These are phyloP conservation scores for Wolfiporia cocos DNA, from an alignment of 1,284 basidiomycete species.

Conservation along the genomic window DNA sequence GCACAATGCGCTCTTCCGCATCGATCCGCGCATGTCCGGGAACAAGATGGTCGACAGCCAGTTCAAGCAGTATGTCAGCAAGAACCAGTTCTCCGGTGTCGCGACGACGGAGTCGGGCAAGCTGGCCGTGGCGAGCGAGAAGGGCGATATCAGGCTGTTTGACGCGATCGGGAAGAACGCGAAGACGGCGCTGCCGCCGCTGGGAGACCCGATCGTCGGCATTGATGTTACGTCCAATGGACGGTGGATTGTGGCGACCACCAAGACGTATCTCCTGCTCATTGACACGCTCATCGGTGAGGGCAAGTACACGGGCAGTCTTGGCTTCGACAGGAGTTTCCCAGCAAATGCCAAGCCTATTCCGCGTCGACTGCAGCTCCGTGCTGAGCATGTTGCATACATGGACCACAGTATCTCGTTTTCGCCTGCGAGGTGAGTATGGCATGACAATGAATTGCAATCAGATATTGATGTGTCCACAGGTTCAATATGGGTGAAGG, in stretches of 20 bases:
- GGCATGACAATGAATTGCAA: background rate
- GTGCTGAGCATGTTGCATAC: slow-evolving; percentile 90
- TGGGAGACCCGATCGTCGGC: slow-evolving; percentile 94
- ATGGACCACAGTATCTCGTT: slow-evolving; percentile 90
- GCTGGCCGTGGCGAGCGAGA: slow-evolving; percentile 91
- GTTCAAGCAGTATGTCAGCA: slow-evolving; percentile 94
- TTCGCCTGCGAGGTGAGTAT: slow-evolving; percentile 78
- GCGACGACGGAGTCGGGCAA: slow-evolving; percentile 85
- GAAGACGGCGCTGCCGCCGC: slow-evolving; percentile 95
- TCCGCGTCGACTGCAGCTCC: slow-evolving; percentile 85
- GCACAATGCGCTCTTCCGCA: slow-evolving; percentile 93
- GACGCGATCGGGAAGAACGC: slow-evolving; percentile 98
- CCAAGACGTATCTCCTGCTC: slow-evolving; percentile 89
- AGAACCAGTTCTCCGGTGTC: slow-evolving; percentile 94
- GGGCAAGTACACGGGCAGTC: slow-evolving; percentile 79
- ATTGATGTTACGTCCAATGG: slow-evolving; percentile 95
- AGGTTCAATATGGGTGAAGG: slow-evolving; percentile 92
- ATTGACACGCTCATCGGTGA: slow-evolving; percentile 96
- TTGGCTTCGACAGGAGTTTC: slow-evolving; percentile 95
- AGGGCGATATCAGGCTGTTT: slow-evolving; percentile 95
- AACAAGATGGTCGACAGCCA: slow-evolving; percentile 93
- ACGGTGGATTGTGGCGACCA: slow-evolving; percentile 94
- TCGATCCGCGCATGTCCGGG: slow-evolving; percentile 91
- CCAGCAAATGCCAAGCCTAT: slow-evolving; percentile 92
- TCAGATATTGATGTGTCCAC: slow-evolving; percentile 4